Evolutionary conservation across 179 eudicot species (phyloP).

Genomic region (Kewa caespitosa): DNA sequence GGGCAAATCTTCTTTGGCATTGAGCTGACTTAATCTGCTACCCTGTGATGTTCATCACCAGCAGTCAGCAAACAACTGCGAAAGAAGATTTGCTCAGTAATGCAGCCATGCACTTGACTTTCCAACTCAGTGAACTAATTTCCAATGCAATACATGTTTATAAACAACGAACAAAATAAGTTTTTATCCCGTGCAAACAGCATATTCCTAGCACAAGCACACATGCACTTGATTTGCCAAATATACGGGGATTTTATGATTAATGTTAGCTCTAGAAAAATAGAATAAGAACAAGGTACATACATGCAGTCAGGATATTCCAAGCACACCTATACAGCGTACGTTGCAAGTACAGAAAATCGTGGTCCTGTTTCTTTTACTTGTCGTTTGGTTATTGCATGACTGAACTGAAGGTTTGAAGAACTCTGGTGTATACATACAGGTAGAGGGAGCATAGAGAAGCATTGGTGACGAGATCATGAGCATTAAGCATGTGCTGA

Average conservation of each 20-base stretch:
- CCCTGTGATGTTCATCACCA: neutral
- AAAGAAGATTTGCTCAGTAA: slow-evolving; percentile 45
- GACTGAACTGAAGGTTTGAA: neutral
- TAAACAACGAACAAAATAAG: slow-evolving; percentile 9
- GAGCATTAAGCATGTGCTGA: neutral
- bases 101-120: slow-evolving; percentile 27
- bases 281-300: neutral
- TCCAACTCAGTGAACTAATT: neutral
- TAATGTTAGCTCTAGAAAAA: neutral
- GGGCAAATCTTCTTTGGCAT: slow-evolving; percentile 40
- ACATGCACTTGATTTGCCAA: neutral
- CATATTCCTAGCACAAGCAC: slow-evolving; percentile 25
- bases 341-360: neutral
- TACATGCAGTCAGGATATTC: slow-evolving; percentile 24
- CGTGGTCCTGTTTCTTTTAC: neutral
- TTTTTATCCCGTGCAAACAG: slow-evolving; percentile 1
- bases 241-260: neutral
- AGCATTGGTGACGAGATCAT: neutral
- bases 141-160: slow-evolving; percentile 7
- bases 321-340: slow-evolving; percentile 13
- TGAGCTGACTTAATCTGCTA: neutral
- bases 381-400: neutral
- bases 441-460: neutral
- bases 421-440: neutral
- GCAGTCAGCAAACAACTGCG: slow-evolving; percentile 17